phyloP scores from a whole-genome alignment of 164 flowering plant species.

The Piper betle region DNA sequence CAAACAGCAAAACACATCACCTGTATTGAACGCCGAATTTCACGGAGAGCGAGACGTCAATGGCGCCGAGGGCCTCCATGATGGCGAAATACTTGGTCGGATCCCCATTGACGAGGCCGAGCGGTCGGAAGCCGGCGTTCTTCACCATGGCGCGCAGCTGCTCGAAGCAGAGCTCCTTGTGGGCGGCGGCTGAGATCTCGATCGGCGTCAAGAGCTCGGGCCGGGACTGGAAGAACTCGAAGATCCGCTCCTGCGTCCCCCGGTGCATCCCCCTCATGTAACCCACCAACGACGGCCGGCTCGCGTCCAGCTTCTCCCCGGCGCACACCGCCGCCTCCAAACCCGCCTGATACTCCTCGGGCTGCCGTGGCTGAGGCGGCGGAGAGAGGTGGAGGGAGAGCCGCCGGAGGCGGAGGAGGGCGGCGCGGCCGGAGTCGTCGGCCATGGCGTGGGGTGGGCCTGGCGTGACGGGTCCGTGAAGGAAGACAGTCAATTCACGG shows the following conservation, averaged over 20 bases:
- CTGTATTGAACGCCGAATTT: conserved; percentile 94
- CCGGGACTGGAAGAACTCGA: conserved; percentile 49
- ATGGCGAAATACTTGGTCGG: conserved; percentile 78
- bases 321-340: conserved; percentile 33
- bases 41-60: conserved; percentile 81
- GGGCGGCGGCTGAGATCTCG: conserved; percentile 63
- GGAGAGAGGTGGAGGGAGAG: conserved; percentile 31
- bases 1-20: conserved; percentile 8
- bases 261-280: conserved; percentile 81
- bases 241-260: conserved; percentile 61
- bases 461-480: too few relatives aligned
- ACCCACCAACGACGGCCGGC: conserved; percentile 18
- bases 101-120: conserved; percentile 47
- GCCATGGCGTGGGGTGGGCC: too few relatives aligned
- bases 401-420: conserved; percentile 38
- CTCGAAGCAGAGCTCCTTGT: conserved; percentile 73
- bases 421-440: too few relatives aligned
- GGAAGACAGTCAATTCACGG: too few relatives aligned
- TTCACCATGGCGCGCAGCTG: conserved; percentile 67
- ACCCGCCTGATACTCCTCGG: conserved; percentile 1
- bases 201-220: conserved; percentile 89
- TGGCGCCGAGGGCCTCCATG: conserved; percentile 67
- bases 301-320: conserved; percentile 22
- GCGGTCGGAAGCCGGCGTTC: conserved; percentile 69
- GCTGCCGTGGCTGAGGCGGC: not conserved